These are phyloP conservation scores for Plantago coronopus DNA, from an alignment of 305 asterid genomes.

Conservation along the genomic window DNA sequence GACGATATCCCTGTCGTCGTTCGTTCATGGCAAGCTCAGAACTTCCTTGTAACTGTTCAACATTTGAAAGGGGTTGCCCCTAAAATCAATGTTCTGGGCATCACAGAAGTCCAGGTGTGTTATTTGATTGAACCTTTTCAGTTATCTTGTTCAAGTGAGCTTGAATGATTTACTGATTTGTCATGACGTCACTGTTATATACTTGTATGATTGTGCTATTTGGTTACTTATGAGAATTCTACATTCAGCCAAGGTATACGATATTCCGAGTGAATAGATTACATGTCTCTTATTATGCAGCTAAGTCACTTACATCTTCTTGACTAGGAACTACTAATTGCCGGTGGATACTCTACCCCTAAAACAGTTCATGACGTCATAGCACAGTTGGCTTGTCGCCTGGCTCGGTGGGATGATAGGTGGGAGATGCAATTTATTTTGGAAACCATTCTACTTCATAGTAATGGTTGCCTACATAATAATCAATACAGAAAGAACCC, in stretches of 20 bases:
- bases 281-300: neutral
- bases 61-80: conserved; percentile 75
- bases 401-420: conserved; percentile 99
- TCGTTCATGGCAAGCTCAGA: conserved; percentile 92
- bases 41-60: conserved; percentile 65
- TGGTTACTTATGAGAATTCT: too few species aligned
- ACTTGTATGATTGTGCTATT: neutral
- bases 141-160: conserved; percentile 16
- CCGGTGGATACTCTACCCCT: conserved; percentile 83
- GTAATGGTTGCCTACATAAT: too few species aligned
- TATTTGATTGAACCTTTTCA: conserved; percentile 7
- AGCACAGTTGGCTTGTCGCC: conserved; percentile 74
- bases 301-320: neutral
- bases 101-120: conserved; percentile 84
- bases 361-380: conserved; percentile 70
- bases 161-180: conserved; percentile 1
- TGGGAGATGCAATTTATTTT: conserved; percentile 28
- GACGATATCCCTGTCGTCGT: conserved; percentile 84
- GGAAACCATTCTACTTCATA: conserved; percentile 5
- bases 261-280: neutral
- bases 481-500: too few species aligned
- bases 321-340: conserved; percentile 69
- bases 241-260: too few species aligned
- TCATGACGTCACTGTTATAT: neutral
- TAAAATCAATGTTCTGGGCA: conserved; percentile 68